These are phyloP conservation scores for Pelargonium citronellum DNA, from an alignment of 441 rosid genomes.

Conservation along the genomic window DNA sequence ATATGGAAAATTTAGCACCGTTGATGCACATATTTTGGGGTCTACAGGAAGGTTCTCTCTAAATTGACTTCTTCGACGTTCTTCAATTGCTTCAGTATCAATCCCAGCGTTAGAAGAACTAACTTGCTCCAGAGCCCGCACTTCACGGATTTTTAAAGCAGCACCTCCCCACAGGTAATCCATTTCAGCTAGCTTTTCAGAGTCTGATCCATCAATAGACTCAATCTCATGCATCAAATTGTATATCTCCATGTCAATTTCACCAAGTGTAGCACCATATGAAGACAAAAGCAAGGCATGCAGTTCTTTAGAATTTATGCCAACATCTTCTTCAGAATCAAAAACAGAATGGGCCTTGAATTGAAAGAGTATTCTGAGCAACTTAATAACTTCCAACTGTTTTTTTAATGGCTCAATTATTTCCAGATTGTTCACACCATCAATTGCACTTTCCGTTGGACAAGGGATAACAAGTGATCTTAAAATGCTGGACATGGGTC, in stretches of 20 bases:
- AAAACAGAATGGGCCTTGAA: conserved; percentile 20
- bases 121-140: conserved; percentile 36
- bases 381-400: conserved; percentile 65
- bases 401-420: conserved; percentile 29
- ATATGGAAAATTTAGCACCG: conserved; percentile 65
- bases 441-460: conserved; percentile 23
- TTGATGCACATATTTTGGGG: conserved; percentile 57
- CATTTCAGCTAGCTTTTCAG: conserved; percentile 39
- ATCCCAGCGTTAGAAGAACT: conserved; percentile 29
- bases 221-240: conserved; percentile 58
- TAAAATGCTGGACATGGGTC: conserved; percentile 73
- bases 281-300: conserved; percentile 68
- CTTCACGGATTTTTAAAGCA: conserved; percentile 54
- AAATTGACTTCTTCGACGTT: conserved; percentile 48
- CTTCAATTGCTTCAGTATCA: conserved; percentile 46
- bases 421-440: conserved; percentile 27
- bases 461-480: conserved; percentile 40
- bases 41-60: conserved; percentile 80
- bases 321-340: conserved; percentile 44
- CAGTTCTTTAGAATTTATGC: conserved; percentile 62
- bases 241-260: conserved; percentile 71
- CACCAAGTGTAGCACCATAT: conserved; percentile 77
- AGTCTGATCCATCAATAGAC: conserved; percentile 34
- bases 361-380: conserved; percentile 56
- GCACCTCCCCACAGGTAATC: conserved; percentile 80